These are phyloP conservation scores for Neurospora pannonica DNA, from an alignment of 495 filamentous ascomycete genomes.

Conservation along the genomic window DNA sequence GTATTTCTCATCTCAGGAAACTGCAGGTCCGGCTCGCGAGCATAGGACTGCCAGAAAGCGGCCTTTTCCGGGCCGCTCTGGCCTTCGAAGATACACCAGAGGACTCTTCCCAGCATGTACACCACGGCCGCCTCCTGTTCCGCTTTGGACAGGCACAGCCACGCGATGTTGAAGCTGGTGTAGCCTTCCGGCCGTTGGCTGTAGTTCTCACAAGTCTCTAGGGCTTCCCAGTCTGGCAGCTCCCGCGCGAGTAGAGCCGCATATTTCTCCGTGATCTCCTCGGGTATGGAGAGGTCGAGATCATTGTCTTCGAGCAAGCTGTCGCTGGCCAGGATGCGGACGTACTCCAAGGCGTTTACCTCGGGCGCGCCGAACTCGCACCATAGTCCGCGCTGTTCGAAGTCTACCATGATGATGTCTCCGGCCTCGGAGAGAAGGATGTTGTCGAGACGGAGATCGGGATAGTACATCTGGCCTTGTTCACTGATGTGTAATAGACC, in stretches of 20 bases:
- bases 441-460: constrained; percentile 41
- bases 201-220: constrained; percentile 27
- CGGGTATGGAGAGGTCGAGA: constrained; percentile 15
- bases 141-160: constrained; percentile 29
- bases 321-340: constrained; percentile 28
- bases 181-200: constrained; percentile 20
- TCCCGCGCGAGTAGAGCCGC: constrained; percentile 22
- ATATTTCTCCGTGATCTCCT: constrained; percentile 22
- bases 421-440: constrained; percentile 30
- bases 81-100: constrained; percentile 47
- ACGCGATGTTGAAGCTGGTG: constrained; percentile 36
- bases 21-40: constrained; percentile 36
- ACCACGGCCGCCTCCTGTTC: constrained; percentile 42
- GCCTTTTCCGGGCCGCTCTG: constrained; percentile 35
- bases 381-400: constrained; percentile 44
- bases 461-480: constrained; percentile 33
- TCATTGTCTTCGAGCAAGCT: constrained; percentile 6
- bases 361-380: constrained; percentile 42
- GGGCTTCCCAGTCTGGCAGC: constrained; percentile 28
- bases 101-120: constrained; percentile 41
- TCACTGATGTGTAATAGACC: constrained; percentile 31
- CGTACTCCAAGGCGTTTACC: constrained; percentile 39
- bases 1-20: constrained; percentile 34
- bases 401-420: constrained; percentile 40
- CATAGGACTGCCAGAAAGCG: constrained; percentile 40